These are phyloP conservation scores for Juglanconis oblonga DNA, from an alignment of 2,329 filamentous ascomycete genomes.

Conservation along the genomic window DNA sequence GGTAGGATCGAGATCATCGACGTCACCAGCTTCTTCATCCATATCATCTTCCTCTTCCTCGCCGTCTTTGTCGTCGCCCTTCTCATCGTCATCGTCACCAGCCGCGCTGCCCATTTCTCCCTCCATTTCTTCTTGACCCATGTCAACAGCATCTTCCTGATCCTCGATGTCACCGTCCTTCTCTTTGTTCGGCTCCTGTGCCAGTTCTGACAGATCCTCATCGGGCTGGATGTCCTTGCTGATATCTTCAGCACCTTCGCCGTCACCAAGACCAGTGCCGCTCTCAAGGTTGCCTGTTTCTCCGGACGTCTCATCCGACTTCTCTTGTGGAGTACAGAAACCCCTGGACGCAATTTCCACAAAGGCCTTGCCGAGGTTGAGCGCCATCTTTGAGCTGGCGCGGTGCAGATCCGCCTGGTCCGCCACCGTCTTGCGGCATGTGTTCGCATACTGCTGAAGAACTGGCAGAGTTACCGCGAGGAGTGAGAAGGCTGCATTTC, in stretches of 20 bases:
- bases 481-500: constrained; percentile 51
- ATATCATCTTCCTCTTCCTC: constrained; percentile 70
- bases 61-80: constrained; percentile 59
- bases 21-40: constrained; percentile 86
- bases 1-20: constrained; percentile 84
- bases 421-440: constrained; percentile 56
- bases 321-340: constrained; percentile 87
- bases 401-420: constrained; percentile 64
- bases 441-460: constrained; percentile 66
- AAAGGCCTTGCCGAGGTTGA: constrained; percentile 74
- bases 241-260: constrained; percentile 93
- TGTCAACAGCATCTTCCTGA: constrained; percentile 83
- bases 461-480: constrained; percentile 67
- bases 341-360: constrained; percentile 76
- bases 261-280: constrained; percentile 91
- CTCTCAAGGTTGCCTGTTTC: constrained; percentile 79
- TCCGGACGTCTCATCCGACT: constrained; percentile 66
- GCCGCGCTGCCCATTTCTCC: constrained; percentile 72
- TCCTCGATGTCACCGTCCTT: constrained; percentile 67
- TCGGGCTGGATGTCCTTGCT: constrained; percentile 95
- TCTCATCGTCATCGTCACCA: constrained; percentile 58
- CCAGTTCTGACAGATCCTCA: constrained; percentile 87
- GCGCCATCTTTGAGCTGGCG: constrained; percentile 70
- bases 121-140: constrained; percentile 88
- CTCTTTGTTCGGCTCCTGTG: constrained; percentile 75